Percentiles rank a stretch among this genome's conserved stretches.
Conservation (phyloP, 2,329 filamentous ascomycete species). For the Aspergillus sclerotialis region DNA sequence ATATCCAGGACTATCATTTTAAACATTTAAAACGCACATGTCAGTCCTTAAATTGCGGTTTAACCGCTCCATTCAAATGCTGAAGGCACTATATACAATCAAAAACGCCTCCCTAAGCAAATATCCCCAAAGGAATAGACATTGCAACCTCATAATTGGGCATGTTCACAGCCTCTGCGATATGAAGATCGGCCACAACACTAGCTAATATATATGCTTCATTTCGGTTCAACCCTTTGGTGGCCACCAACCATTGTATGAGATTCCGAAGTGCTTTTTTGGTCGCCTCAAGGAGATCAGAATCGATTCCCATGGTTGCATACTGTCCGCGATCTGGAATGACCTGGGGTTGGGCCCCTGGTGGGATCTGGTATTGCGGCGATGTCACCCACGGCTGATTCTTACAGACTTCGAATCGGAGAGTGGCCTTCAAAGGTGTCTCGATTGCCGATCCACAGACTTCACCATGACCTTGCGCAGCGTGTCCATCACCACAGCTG, state of each 20-base stretch:
- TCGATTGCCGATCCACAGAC: slow-evolving; percentile 53
- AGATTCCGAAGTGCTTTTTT: slow-evolving; percentile 43
- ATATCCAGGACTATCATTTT: no score
- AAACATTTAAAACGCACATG: background rate
- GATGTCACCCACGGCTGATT: slow-evolving; percentile 40
- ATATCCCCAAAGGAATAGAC: slow-evolving; percentile 44
- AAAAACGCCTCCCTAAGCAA: slow-evolving; percentile 15
- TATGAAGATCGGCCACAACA: slow-evolving; percentile 45
- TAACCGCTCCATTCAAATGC: background rate
- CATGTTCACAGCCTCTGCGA: slow-evolving; percentile 49
- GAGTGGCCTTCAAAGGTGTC: slow-evolving; percentile 44
- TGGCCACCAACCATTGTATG: slow-evolving; percentile 43
- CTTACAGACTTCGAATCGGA: slow-evolving; percentile 45
- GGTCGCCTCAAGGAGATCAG: slow-evolving; percentile 43
- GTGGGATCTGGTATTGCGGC: slow-evolving; percentile 42
- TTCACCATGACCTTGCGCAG: slow-evolving; percentile 49
- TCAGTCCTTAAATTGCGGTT: no score
- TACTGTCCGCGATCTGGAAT: slow-evolving; percentile 36
- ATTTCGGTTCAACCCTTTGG: slow-evolving; percentile 38
- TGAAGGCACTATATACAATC: background rate
- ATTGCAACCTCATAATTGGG: slow-evolving; percentile 48
- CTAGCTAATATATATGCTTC: slow-evolving; percentile 50
- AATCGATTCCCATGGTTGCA: slow-evolving; percentile 42
- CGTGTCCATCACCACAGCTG: slow-evolving; percentile 50
- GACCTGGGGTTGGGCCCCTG: slow-evolving; percentile 13